Evolutionary conservation across 192 early-diverging fungal species (phyloP), one percentile per base, ranked within the genome.

Genomic region (Rhizoclosmatium sp.): DNA sequence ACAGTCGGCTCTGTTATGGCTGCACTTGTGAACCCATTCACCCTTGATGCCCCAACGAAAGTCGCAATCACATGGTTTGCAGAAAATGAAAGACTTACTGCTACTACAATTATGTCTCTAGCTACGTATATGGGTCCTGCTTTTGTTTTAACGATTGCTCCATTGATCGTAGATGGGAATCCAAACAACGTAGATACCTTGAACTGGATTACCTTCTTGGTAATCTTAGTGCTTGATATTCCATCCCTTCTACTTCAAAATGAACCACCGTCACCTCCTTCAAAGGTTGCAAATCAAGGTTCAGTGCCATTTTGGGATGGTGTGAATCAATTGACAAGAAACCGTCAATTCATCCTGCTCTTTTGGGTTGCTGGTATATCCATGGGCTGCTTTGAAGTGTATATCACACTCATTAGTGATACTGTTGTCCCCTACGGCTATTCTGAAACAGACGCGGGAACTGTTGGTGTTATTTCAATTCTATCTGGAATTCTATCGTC

Each of bases 401-500:
- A 65, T 47, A 67, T 82, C 41, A 82, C 81, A 3, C 71, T 82
- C 21, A 82, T 82, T 65, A 54, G 51, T 23, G 67, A 82, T 21
- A 80, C 81, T 44, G 47, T 82, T 46, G 71, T 70, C 16, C 81
- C 81, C 1, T 76, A 74, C 46, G 81, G 81, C 58, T 82, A 82
- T 47, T 47, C 16, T 23, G 31, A 77, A 65, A 21, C 66, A 39
- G 87, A 90, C 40, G 86, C 85, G 19, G 90, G 91, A n/a, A 86
- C 80, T 42, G 81, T 92, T 72, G 91, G 91, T 31, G 84, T 84
- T 0, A 83, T 86, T 21, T 88, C 88, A 78, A 86, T 92, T 68
- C 79, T 88, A 21, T 87, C 85, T 62, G 91, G 91, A 56, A 67
- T 90, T 21, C 79, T 92, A 5, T 87, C 90, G 42, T 89, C 91